Evolutionary conservation across 306 rosid genomes (phyloP).

Genomic region (Gillenia trifoliata): DNA sequence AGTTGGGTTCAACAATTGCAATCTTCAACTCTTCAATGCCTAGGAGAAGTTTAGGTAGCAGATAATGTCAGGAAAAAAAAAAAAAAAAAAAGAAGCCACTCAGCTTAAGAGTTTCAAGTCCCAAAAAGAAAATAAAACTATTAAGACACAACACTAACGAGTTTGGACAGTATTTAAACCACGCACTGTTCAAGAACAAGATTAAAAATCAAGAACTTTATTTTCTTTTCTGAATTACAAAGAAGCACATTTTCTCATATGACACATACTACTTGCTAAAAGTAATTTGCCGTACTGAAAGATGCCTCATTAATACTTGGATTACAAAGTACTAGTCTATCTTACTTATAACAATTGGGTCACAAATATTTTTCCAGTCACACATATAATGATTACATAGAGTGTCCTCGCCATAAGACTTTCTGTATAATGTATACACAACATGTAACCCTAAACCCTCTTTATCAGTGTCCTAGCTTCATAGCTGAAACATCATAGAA

Average conservation of each 20-base stretch:
- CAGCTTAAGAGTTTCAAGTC: slow-evolving; percentile 8
- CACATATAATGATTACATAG: neutral
- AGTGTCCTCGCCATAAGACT: neutral
- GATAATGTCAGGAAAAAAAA: neutral
- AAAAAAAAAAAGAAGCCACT: neutral
- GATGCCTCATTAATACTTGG: neutral
- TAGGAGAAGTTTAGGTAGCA: slow-evolving; percentile 24
- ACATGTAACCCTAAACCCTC: neutral
- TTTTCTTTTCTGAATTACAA: neutral
- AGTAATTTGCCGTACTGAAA: neutral
- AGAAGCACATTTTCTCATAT: neutral
- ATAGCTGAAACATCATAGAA: slow-evolving; percentile 4
- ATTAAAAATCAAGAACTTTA: neutral
- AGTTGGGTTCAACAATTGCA: slow-evolving; percentile 55
- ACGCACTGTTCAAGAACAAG: neutral
- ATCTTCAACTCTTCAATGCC: slow-evolving; percentile 78
- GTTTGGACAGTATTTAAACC: neutral
- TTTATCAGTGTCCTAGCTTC: neutral
- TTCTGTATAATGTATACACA: neutral
- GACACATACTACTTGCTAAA: neutral
- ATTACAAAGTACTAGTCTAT: neutral
- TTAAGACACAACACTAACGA: neutral
- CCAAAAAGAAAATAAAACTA: neutral
- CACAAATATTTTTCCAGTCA: neutral
- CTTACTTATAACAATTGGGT: neutral